Base-by-base conservation (phyloP, 768 basidiomycete species). In the Cystofilobasidium macerans region DNA sequence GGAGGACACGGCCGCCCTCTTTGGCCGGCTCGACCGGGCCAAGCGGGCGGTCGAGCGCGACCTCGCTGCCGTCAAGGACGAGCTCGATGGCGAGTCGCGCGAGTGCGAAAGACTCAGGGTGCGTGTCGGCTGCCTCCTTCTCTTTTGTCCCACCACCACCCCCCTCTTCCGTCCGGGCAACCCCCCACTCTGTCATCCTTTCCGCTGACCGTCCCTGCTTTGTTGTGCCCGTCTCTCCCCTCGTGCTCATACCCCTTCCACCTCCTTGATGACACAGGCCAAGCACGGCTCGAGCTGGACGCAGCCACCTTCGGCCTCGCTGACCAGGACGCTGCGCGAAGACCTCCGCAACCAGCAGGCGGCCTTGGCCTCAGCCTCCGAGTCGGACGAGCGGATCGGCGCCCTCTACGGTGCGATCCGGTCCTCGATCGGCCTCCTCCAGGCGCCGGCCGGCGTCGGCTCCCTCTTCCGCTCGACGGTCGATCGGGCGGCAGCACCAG, bases 281-380 rank as follows among this genome's bases (percentile, higher is more conserved):
- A 87, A 87, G 75, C 93, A 89, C 75, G 86, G 86, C 35, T 86
- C 91, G 70, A 75, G 83, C 33, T 97, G 89, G 86, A 85, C 86
- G 11, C 93, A 95, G 75, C 81, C 83, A 12, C 93, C 94, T 0
- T 86, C 86, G 6, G 85, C 88, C 0, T 80, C 82, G 1, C 76
- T 85, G 65, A 87, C 86, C 51, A 86, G 90, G 75, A 80, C 83
- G 13, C 88, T 90, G 70, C 75, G 83, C 26, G 78, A 78, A 20
- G 65, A 67, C 36, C 40, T 67, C 11, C 59, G 65, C 24, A 54
- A 59, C 24, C 65, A 67, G 30, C 65, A 60, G 38, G 54, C 65
- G 12, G 82, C 87, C 0, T 78, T 94, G 43, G 85, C 87, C 13
- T 85, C 88, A 1, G 94, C 94, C 0, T 82, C 82, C 0, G 75